Percentiles rank a stretch among this genome's conserved stretches.
phyloP scores from a whole-genome alignment of 768 basidiomycete species.

The Gloeopeniophorella convolvens region DNA sequence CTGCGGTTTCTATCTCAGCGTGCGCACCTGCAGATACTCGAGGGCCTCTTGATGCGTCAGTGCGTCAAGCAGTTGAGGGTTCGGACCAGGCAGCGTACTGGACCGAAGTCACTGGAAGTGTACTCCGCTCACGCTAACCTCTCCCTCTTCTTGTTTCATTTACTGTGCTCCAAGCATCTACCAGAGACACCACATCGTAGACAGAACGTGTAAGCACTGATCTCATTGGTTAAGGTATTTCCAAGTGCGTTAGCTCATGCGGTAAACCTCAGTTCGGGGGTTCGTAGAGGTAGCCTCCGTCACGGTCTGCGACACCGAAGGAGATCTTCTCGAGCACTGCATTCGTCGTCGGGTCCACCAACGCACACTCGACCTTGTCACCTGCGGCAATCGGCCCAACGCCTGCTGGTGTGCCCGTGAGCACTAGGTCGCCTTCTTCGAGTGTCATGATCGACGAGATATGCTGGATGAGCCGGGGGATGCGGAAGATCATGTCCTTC shows the following conservation, averaged over 20 bases:
- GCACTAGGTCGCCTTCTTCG: slow-evolving; percentile 92
- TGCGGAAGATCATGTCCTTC: slow-evolving; percentile 85
- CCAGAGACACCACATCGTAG: slow-evolving; percentile 78
- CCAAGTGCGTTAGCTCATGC: too few species aligned
- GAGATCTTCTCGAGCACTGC: slow-evolving; percentile 54
- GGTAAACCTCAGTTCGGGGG: neutral
- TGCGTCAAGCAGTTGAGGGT: slow-evolving; percentile 20
- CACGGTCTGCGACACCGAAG: slow-evolving; percentile 59
- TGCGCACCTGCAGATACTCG: slow-evolving; percentile 1
- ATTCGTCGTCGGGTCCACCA: slow-evolving; percentile 47
- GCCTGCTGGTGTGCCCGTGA: slow-evolving; percentile 90
- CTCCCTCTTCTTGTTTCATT: too few species aligned
- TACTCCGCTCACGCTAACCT: neutral
- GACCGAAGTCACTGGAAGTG: neutral
- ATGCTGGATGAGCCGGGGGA: slow-evolving; percentile 83
- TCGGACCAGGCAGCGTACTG: slow-evolving; percentile 23
- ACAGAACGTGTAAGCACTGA: slow-evolving; percentile 49
- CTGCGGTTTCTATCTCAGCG: slow-evolving; percentile 36
- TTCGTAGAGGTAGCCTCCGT: slow-evolving; percentile 61
- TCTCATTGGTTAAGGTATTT: too few species aligned
- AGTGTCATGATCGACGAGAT: slow-evolving; percentile 95
- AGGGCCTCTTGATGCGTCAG: slow-evolving; percentile 18
- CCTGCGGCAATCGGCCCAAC: slow-evolving; percentile 74
- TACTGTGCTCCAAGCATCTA: too few species aligned
- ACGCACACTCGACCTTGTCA: slow-evolving; percentile 69